phyloP scores from a whole-genome alignment of 2,329 filamentous ascomycete genomes.

The Alternaria hordeiaustralica region DNA sequence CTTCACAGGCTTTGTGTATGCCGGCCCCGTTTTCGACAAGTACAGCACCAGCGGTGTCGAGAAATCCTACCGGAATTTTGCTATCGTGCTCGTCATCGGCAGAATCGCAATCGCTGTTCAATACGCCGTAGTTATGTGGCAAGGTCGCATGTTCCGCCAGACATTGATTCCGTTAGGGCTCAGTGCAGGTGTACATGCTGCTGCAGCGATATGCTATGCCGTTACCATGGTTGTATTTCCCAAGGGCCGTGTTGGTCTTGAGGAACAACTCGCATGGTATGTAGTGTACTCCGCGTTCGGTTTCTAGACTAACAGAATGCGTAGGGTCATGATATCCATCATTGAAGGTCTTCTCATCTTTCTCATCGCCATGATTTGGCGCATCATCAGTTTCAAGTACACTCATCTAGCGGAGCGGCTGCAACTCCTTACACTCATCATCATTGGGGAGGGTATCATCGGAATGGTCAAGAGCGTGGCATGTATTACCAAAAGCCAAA shows the following conservation, averaged over 20 bases:
- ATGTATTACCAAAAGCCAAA: slow-evolving; percentile 30
- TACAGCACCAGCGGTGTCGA: slow-evolving; percentile 23
- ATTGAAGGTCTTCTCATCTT: slow-evolving; percentile 29
- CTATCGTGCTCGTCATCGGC: slow-evolving; percentile 26
- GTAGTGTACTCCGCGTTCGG: neutral
- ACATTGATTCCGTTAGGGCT: slow-evolving; percentile 27
- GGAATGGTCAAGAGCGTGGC: slow-evolving; percentile 54
- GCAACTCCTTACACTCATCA: slow-evolving; percentile 66
- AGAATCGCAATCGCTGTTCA: slow-evolving; percentile 23
- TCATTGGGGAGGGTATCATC: slow-evolving; percentile 68
- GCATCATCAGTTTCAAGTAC: slow-evolving; percentile 63
- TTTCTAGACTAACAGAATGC: neutral
- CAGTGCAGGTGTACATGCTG: slow-evolving; percentile 20
- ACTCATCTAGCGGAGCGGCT: slow-evolving; percentile 67
- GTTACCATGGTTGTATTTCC: slow-evolving; percentile 22
- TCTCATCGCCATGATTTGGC: slow-evolving; percentile 47
- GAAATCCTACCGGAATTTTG: slow-evolving; percentile 23
- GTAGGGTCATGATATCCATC: slow-evolving; percentile 27
- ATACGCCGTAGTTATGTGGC: slow-evolving; percentile 32
- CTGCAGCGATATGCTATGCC: slow-evolving; percentile 20
- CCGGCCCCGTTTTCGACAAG: slow-evolving; percentile 53
- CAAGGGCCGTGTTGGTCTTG: slow-evolving; percentile 11
- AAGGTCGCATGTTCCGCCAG: slow-evolving; percentile 27
- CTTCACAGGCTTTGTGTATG: slow-evolving; percentile 69
- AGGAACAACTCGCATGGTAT: slow-evolving; percentile 28